Conservation (phyloP, 176 grass and related monocot species). For the Poa annua region DNA sequence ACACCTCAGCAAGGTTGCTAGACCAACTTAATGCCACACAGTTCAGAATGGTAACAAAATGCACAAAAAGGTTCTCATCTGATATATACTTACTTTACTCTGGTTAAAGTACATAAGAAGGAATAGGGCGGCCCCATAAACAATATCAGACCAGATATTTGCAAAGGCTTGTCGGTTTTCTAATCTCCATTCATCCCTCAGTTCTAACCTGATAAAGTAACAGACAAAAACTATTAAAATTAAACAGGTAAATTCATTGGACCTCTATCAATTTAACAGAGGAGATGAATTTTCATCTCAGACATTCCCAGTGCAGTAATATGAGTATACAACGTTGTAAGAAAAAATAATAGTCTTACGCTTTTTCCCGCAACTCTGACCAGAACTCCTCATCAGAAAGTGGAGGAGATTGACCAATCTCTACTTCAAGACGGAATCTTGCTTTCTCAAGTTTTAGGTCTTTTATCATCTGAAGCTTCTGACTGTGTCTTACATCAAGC, state of each 20-base stretch:
- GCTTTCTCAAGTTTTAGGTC: constrained; percentile 80
- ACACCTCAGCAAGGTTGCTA: background rate
- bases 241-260: constrained; percentile 36
- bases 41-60: background rate
- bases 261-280: constrained; percentile 31
- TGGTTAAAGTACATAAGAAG: constrained; percentile 90
- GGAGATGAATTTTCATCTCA: constrained; percentile 21
- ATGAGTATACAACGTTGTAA: constrained; percentile 34
- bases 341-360: constrained; percentile 60
- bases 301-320: constrained; percentile 24
- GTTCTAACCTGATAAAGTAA: constrained; percentile 76
- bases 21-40: background rate
- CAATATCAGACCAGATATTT: constrained; percentile 91
- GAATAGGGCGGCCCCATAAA: constrained; percentile 79
- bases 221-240: constrained; percentile 39
- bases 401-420: constrained; percentile 88
- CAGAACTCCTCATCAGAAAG: constrained; percentile 88
- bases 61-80: constrained; percentile 11
- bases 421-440: constrained; percentile 77
- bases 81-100: constrained; percentile 69
- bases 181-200: constrained; percentile 90
- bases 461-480: constrained; percentile 88
- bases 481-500: constrained; percentile 87
- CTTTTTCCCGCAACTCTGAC: constrained; percentile 75
- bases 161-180: constrained; percentile 92